phyloP scores from a whole-genome alignment of 148 eudicot genomes.

The Cornus controversa region DNA sequence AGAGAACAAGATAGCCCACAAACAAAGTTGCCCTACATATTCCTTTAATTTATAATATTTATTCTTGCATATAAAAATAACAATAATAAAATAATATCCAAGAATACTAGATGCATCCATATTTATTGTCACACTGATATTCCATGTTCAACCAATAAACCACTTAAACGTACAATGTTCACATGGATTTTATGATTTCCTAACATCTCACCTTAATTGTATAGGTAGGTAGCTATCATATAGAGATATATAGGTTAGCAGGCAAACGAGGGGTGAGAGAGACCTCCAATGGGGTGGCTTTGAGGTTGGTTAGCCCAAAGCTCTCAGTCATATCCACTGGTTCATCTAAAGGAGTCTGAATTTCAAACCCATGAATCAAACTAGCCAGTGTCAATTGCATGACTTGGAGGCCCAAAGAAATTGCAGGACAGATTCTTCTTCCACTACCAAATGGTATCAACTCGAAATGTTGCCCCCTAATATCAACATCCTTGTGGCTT shows the following conservation, averaged over 20 bases:
- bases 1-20: too few relatives aligned
- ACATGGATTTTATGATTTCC: too few relatives aligned
- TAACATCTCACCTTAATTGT: too few relatives aligned
- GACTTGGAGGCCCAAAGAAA: constrained; percentile 9
- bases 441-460: constrained; percentile 28
- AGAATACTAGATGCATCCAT: too few relatives aligned
- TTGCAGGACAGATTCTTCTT: constrained; percentile 22
- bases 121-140: too few relatives aligned
- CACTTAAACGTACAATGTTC: too few relatives aligned
- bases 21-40: too few relatives aligned
- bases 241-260: background rate
- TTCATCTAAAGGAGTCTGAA: background rate
- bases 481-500: constrained; percentile 20
- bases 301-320: constrained; percentile 9
- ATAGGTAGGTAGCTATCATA: too few relatives aligned
- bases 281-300: constrained; percentile 21
- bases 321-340: constrained; percentile 22
- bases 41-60: too few relatives aligned
- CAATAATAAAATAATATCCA: too few relatives aligned
- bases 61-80: too few relatives aligned
- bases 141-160: too few relatives aligned
- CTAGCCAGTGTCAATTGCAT: constrained; percentile 9
- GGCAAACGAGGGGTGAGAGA: constrained; percentile 10
- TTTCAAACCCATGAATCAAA: constrained; percentile 17
- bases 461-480: constrained; percentile 14